Conservation (phyloP, 257 asterid species). For the Verbascum thapsus region DNA sequence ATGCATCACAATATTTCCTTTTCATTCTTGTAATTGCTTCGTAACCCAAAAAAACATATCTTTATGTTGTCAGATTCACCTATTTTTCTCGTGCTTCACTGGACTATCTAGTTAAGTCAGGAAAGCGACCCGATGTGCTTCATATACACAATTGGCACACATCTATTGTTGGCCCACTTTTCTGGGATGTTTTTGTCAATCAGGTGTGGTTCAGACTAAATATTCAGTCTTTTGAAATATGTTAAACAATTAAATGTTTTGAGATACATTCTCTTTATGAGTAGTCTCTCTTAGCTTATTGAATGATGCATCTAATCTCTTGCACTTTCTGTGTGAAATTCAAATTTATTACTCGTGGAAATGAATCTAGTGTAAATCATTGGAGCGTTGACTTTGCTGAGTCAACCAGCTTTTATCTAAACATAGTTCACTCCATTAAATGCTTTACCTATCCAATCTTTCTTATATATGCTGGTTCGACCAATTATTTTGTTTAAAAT, state of each 20-base stretch:
- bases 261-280: conserved; percentile 18
- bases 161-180: conserved; percentile 78
- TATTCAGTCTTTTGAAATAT: conserved; percentile 1
- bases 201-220: conserved; percentile 51
- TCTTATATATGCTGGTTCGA: conserved; percentile 24
- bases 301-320: conserved; percentile 10
- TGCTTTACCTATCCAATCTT: conserved; percentile 2
- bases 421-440: background rate
- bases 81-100: conserved; percentile 87
- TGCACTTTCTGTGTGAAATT: conserved; percentile 8
- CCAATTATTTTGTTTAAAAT: conserved; percentile 14
- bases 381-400: conserved; percentile 14
- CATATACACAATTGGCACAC: conserved; percentile 91
- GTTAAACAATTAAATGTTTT: background rate
- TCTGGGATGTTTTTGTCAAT: conserved; percentile 82
- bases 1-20: background rate
- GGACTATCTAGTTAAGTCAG: conserved; percentile 77
- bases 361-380: conserved; percentile 8
- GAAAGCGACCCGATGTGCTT: conserved; percentile 83
- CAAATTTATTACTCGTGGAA: too few species aligned
- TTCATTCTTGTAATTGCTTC: conserved; percentile 14
- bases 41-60: conserved; percentile 18
- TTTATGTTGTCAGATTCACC: conserved; percentile 63
- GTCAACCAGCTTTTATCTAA: background rate
- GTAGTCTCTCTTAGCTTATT: background rate